phyloP scores from a whole-genome alignment of 2,329 filamentous ascomycete species.

The Aspergillus sp. region DNA sequence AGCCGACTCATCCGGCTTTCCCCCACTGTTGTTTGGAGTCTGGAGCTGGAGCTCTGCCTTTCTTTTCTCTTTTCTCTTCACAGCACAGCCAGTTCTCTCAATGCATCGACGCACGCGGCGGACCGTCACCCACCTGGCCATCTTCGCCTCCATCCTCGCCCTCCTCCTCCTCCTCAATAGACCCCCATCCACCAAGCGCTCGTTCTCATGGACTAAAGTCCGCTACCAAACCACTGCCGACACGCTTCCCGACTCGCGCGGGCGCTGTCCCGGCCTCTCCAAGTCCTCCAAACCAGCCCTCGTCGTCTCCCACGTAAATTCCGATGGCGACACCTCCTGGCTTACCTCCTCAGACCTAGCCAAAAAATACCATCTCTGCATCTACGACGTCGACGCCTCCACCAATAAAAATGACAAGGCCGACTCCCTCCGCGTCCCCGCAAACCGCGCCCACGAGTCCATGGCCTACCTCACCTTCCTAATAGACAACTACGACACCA shows the following conservation, averaged over 20 bases:
- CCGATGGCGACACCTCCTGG: conserved; percentile 46
- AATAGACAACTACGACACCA: conserved; percentile 46
- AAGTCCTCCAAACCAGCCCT: conserved; percentile 44
- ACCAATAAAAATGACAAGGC: conserved; percentile 9
- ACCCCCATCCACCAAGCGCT: conserved; percentile 29
- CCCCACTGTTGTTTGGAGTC: no score
- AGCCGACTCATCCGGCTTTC: no score
- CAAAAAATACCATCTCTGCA: conserved; percentile 46
- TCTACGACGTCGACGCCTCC: conserved; percentile 44
- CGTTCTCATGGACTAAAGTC: conserved; percentile 46
- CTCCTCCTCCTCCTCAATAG: conserved; percentile 41
- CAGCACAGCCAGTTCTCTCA: no score
- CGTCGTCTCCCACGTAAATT: conserved; percentile 43
- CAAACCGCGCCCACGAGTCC: conserved; percentile 49
- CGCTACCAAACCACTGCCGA: conserved; percentile 42
- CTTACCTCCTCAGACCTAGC: conserved; percentile 32
- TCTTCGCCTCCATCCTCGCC: conserved; percentile 35
- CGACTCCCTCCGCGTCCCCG: conserved; percentile 41
- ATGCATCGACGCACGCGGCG: conserved; percentile 21
- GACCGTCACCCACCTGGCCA: conserved; percentile 33
- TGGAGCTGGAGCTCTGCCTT: no score
- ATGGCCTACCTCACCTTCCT: conserved; percentile 50
- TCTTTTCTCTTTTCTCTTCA: no score
- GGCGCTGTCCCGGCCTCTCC: conserved; percentile 44
- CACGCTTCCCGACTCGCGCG: conserved; percentile 37